A percentile compares a stretch with the other conserved stretches of the same genome.
Conservation (phyloP, 768 basidiomycete species). For the Amanita fuliginea region DNA sequence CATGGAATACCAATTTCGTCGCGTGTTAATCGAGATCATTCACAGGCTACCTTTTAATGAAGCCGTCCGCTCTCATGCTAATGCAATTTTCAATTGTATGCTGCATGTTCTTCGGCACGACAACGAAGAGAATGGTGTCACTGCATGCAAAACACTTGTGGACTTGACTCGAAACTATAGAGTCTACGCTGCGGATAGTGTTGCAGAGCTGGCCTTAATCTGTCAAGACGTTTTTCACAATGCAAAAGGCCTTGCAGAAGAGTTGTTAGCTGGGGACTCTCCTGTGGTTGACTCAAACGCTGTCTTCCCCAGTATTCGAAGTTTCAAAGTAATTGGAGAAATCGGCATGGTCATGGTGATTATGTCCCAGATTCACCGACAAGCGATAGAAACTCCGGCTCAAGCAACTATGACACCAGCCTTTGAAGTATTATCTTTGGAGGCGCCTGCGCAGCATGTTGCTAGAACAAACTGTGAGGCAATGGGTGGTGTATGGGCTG, state of each 20-base stretch:
- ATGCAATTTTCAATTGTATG: slow-evolving; percentile 67
- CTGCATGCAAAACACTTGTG: slow-evolving; percentile 84
- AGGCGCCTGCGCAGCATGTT: slow-evolving; percentile 72
- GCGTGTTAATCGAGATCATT: slow-evolving; percentile 78
- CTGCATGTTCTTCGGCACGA: slow-evolving; percentile 76
- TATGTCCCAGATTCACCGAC: slow-evolving; percentile 74
- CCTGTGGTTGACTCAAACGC: slow-evolving; percentile 39
- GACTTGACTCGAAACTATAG: slow-evolving; percentile 80
- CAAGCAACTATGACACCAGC: slow-evolving; percentile 66
- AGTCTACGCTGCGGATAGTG: slow-evolving; percentile 56
- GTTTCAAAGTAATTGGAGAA: slow-evolving; percentile 92
- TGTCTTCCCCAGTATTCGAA: slow-evolving; percentile 62
- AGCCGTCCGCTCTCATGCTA: slow-evolving; percentile 55
- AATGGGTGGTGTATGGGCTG: slow-evolving; percentile 74
- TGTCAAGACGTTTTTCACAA: slow-evolving; percentile 73
- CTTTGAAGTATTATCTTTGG: slow-evolving; percentile 66
- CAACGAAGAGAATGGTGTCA: slow-evolving; percentile 92
- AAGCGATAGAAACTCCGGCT: slow-evolving; percentile 52
- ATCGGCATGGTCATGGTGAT: slow-evolving; percentile 88
- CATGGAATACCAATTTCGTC: slow-evolving; percentile 73
- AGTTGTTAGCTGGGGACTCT: slow-evolving; percentile 65
- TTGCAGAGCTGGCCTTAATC: slow-evolving; percentile 70
- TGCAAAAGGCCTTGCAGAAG: slow-evolving; percentile 59
- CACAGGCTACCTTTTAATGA: slow-evolving; percentile 82
- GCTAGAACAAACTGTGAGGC: slow-evolving; percentile 72